phyloP scores from a whole-genome alignment of 768 basidiomycete species.

The Russula vinacea region DNA sequence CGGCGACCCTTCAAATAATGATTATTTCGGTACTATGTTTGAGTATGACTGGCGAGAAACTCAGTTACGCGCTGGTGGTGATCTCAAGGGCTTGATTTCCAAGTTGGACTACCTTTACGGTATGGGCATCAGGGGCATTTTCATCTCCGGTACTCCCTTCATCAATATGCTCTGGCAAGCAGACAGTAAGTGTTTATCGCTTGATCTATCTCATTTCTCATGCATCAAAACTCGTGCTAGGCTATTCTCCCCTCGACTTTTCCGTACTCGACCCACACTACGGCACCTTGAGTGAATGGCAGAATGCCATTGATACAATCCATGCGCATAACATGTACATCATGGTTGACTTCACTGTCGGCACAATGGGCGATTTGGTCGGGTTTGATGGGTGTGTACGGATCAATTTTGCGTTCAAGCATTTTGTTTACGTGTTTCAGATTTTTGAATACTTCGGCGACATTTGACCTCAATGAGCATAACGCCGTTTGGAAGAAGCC shows the following conservation, averaged over 20 bases:
- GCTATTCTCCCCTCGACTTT: conserved; percentile 92
- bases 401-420: conserved; percentile 8
- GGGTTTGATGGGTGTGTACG: conserved; percentile 74
- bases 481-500: conserved; percentile 71
- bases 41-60: conserved; percentile 88
- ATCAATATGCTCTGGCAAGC: conserved; percentile 97
- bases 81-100: conserved; percentile 70
- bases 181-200: conserved; percentile 63
- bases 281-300: conserved; percentile 83
- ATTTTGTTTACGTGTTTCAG: conserved; percentile 41
- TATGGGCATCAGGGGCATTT: conserved; percentile 82
- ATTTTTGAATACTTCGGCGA: conserved; percentile 73
- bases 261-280: conserved; percentile 89
- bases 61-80: conserved; percentile 85
- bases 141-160: conserved; percentile 90
- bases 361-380: conserved; percentile 85
- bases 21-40: conserved; percentile 75
- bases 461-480: conserved; percentile 76
- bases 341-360: conserved; percentile 92
- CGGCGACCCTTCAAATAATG: conserved; percentile 88
- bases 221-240: conserved; percentile 39
- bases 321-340: conserved; percentile 86
- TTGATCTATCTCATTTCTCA: conserved; percentile 7
- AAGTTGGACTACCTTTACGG: conserved; percentile 85
- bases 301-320: conserved; percentile 64